These are phyloP conservation scores for Chloranthus sessilifolius DNA, from an alignment of 164 flowering plant species.

Conservation along the genomic window DNA sequence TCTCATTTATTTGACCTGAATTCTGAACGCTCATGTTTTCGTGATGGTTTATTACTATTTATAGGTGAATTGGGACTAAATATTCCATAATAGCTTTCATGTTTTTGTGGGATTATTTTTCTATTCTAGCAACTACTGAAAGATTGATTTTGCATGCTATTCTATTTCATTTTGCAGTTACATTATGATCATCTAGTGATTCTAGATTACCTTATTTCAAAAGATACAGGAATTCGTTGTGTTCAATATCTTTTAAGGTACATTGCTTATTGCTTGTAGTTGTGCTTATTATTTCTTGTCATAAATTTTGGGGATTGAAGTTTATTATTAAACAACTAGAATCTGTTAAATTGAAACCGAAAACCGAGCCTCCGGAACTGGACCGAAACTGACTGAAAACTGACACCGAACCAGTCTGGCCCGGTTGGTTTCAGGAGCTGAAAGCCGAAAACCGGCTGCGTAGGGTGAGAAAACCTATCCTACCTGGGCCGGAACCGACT, in stretches of 20 bases:
- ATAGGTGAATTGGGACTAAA: not conserved
- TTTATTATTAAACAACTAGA: not conserved
- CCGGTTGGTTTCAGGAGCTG: not conserved
- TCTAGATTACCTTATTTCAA: slow-evolving; percentile 94
- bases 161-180: slow-evolving; percentile 44
- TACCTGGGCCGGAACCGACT: too few relatives aligned
- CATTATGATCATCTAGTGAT: slow-evolving; percentile 86
- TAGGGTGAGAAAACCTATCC: too few relatives aligned
- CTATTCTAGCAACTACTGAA: not conserved
- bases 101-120: not conserved
- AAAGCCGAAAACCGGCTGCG: too few relatives aligned
- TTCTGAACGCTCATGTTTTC: not conserved
- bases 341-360: not conserved
- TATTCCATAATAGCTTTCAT: not conserved
- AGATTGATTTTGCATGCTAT: not conserved
- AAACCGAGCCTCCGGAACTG: not conserved
- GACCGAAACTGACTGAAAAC: too few relatives aligned
- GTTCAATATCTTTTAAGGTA: slow-evolving; percentile 81
- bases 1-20: not conserved
- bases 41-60: not conserved
- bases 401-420: too few relatives aligned
- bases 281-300: not conserved
- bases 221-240: slow-evolving; percentile 66
- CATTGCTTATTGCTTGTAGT: not conserved
- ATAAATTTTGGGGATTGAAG: not conserved